These are phyloP conservation scores for Cyanodermella asteris DNA, from an alignment of 2,329 filamentous ascomycete species.

Conservation along the genomic window DNA sequence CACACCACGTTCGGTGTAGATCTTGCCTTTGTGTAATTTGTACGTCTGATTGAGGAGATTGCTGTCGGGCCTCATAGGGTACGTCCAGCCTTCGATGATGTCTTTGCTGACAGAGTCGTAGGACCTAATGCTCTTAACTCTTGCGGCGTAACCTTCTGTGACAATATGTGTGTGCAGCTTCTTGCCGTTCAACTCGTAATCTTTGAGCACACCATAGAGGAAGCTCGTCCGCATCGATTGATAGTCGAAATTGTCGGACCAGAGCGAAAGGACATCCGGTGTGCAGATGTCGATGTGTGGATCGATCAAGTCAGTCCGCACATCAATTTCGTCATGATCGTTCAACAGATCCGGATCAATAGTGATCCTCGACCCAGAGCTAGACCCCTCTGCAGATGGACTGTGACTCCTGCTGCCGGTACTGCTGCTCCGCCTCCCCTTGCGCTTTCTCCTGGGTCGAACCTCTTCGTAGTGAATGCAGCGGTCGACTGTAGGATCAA, in stretches of 20 bases:
- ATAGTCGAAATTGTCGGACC: conserved; percentile 96
- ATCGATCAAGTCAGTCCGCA: conserved; percentile 76
- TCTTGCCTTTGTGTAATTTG: conserved; percentile 42
- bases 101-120: conserved; percentile 81
- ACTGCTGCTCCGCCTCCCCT: conserved; percentile 1
- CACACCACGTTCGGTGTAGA: conserved; percentile 62
- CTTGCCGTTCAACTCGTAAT: conserved; percentile 92
- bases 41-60: conserved; percentile 70
- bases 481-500: conserved; percentile 58
- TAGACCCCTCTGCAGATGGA: too few species aligned
- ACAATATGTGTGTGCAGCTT: conserved; percentile 84
- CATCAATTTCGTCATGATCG: conserved; percentile 51
- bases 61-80: conserved; percentile 72
- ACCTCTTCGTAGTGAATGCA: conserved; percentile 93
- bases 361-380: too few species aligned
- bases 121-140: conserved; percentile 65
- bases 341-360: conserved; percentile 65
- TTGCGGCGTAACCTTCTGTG: conserved; percentile 61
- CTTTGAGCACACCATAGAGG: conserved; percentile 77
- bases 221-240: conserved; percentile 76
- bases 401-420: conserved; percentile 13
- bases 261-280: conserved; percentile 78
- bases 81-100: conserved; percentile 69
- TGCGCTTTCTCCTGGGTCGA: conserved; percentile 35
- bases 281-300: conserved; percentile 95